Evolutionary conservation across 2,329 filamentous ascomycete species (phyloP).

Genomic region (Alternaria ethzedia): DNA sequence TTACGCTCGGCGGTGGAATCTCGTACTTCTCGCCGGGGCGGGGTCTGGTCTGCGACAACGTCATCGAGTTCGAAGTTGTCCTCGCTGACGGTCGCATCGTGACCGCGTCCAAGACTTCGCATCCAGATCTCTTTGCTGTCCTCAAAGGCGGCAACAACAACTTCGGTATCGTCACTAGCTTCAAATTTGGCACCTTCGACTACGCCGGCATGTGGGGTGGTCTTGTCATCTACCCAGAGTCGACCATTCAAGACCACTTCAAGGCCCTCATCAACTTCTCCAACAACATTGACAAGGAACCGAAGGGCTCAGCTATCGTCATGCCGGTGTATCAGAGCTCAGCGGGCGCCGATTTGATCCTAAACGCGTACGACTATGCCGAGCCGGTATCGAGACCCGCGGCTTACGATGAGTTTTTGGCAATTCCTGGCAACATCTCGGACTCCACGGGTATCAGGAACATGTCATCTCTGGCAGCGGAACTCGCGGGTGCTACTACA

Average conservation of each 20-base stretch:
- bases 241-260: constrained; percentile 25
- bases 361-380: constrained; percentile 33
- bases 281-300: constrained; percentile 22
- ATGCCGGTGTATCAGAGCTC: constrained; percentile 26
- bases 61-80: constrained; percentile 41
- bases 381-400: constrained; percentile 22
- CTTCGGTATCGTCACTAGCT: constrained; percentile 45
- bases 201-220: constrained; percentile 45
- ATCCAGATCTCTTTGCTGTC: constrained; percentile 38
- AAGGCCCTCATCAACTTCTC: constrained; percentile 31
- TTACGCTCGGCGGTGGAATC: constrained; percentile 38
- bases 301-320: constrained; percentile 26
- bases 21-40: constrained; percentile 36
- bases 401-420: constrained; percentile 30
- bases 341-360: constrained; percentile 16
- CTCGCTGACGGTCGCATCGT: constrained; percentile 39
- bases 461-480: constrained; percentile 30
- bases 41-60: constrained; percentile 41
- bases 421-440: constrained; percentile 31
- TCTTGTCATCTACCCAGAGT: constrained; percentile 29
- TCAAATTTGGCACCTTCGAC: constrained; percentile 31
- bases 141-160: constrained; percentile 45
- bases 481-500: constrained; percentile 21
- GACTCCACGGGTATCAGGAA: constrained; percentile 31
- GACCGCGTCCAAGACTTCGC: constrained; percentile 25